phyloP scores from a whole-genome alignment of 2,329 filamentous ascomycete genomes.

The Verticillium longisporum region DNA sequence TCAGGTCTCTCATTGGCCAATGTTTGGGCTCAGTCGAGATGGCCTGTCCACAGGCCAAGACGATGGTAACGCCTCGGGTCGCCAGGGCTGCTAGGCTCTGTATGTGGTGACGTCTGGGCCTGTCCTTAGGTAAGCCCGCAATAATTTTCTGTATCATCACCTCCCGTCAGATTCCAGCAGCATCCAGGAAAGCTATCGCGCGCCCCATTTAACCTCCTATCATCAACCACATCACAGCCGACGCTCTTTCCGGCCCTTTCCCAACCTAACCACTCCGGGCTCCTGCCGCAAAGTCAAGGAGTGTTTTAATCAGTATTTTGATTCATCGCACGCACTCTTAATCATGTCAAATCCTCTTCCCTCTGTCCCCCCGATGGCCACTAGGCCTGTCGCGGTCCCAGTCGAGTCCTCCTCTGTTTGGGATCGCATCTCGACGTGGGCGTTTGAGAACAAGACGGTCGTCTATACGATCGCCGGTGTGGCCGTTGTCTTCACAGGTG shows the following conservation, averaged over 20 bases:
- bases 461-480: constrained; percentile 96
- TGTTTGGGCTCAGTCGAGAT: background rate
- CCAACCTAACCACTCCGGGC: background rate
- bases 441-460: constrained; percentile 88
- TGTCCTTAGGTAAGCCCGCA: background rate
- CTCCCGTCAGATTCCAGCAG: background rate
- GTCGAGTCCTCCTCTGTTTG: constrained; percentile 62
- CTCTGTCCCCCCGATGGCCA: constrained; percentile 36
- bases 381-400: constrained; percentile 35
- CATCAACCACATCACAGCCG: background rate
- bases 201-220: background rate
- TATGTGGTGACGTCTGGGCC: background rate
- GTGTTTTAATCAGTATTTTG: constrained; percentile 4
- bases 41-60: background rate
- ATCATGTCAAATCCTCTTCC: constrained; percentile 39
- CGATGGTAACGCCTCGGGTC: background rate
- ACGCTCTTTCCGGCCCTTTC: background rate
- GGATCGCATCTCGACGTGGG: constrained; percentile 88
- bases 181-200: background rate
- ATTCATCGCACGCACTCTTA: constrained; percentile 12
- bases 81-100: background rate
- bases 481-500: constrained; percentile 83
- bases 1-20: background rate
- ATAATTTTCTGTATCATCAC: background rate
- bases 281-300: background rate